Evolutionary conservation across 2,329 filamentous ascomycete genomes (phyloP).

Genomic region (Aspergillus sp.): DNA sequence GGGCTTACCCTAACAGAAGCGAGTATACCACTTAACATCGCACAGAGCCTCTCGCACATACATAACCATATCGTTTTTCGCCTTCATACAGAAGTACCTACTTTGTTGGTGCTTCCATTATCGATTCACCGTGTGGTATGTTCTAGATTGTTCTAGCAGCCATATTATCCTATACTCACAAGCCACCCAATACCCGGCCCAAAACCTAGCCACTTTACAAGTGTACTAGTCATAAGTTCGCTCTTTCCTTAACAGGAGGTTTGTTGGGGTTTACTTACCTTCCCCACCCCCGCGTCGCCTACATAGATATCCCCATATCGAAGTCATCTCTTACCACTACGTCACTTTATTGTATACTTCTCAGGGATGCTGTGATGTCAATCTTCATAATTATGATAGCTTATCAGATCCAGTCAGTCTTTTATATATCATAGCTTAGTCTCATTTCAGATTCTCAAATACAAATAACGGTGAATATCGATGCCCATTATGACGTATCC

Average conservation of each 20-base stretch:
- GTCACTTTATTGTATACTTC: not conserved
- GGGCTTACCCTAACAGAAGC: not conserved
- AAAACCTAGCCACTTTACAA: no score
- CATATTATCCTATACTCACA: not conserved
- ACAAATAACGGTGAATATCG: not conserved
- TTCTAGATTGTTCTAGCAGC: not conserved
- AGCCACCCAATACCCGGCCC: not conserved
- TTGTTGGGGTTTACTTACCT: not conserved
- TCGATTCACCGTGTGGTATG: not conserved
- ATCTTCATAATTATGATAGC: not conserved
- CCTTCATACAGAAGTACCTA: not conserved
- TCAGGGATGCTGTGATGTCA: not conserved
- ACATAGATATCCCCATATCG: not conserved
- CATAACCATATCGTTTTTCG: not conserved
- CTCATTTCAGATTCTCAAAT: not conserved
- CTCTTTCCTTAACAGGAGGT: not conserved
- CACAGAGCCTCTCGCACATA: not conserved
- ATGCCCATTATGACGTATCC: not conserved
- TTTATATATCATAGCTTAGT: not conserved
- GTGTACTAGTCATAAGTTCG: no score
- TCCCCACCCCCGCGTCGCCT: not conserved
- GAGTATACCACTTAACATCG: not conserved
- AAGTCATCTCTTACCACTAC: not conserved
- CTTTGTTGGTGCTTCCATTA: not conserved
- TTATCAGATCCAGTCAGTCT: not conserved